A percentile compares a stretch with the other conserved stretches of the same genome.
phyloP scores from a whole-genome alignment of 2,329 filamentous ascomycete genomes.

The Endoconidiophora polonica region DNA sequence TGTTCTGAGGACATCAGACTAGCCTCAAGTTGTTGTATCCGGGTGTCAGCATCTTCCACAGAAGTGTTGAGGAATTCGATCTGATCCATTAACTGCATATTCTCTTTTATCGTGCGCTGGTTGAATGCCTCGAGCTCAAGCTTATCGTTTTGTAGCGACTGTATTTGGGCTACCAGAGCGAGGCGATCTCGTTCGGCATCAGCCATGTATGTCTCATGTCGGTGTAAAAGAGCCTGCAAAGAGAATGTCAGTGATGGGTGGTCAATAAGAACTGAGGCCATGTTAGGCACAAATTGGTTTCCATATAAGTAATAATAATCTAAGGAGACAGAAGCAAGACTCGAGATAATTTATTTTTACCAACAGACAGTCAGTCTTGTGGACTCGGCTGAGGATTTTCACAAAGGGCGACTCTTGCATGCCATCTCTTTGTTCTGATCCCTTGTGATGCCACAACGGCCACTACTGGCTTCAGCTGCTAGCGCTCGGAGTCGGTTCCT shows the following conservation, averaged over 20 bases:
- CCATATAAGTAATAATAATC: no score
- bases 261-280: slow-evolving; percentile 12
- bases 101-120: slow-evolving; percentile 64
- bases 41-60: slow-evolving; percentile 64
- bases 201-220: slow-evolving; percentile 88
- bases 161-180: slow-evolving; percentile 55
- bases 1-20: slow-evolving; percentile 63
- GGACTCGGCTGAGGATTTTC: no score
- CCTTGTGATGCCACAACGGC: no score
- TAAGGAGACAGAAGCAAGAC: no score
- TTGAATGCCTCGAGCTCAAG: slow-evolving; percentile 60
- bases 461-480: no score
- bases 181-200: slow-evolving; percentile 75
- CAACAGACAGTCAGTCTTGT: no score
- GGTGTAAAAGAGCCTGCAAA: slow-evolving; percentile 70
- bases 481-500: no score
- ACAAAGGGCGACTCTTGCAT: background rate
- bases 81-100: slow-evolving; percentile 63
- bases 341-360: no score
- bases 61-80: slow-evolving; percentile 68
- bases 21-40: slow-evolving; percentile 60
- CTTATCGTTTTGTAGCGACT: slow-evolving; percentile 60
- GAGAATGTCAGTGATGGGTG: slow-evolving; percentile 50
- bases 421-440: background rate
- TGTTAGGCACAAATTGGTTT: no score